These are phyloP conservation scores for Miamiensis avidus DNA, from an alignment of 169 alveolate species.

Conservation along the genomic window DNA sequence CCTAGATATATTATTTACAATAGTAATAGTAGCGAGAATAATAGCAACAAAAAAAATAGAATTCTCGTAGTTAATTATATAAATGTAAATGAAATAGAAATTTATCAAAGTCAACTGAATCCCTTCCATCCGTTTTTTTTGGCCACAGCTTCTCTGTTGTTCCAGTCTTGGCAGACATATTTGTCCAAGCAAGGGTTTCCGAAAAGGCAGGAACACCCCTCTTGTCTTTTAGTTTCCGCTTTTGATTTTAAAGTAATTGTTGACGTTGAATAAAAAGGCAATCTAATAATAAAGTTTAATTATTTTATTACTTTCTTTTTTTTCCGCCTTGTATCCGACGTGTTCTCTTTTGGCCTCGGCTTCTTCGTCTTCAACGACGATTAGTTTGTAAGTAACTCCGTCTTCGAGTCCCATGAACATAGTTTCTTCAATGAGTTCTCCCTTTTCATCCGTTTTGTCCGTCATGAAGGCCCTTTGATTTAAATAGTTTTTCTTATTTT, in stretches of 20 bases:
- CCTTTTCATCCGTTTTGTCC: background rate
- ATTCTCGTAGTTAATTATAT: too few relatives aligned
- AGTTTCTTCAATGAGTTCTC: background rate
- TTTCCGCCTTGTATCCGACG: conserved; percentile 6
- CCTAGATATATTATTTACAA: too few relatives aligned
- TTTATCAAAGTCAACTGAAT: background rate
- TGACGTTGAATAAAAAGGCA: background rate
- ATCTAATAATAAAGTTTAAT: background rate
- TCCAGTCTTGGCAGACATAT: conserved; percentile 26
- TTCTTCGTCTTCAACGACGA: background rate
- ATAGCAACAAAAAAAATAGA: too few relatives aligned
- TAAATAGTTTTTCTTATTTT: background rate
- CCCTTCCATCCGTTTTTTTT: conserved; percentile 2
- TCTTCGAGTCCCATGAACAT: background rate
- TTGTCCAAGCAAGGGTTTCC: conserved; percentile 25
- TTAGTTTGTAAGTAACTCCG: background rate
- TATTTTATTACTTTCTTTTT: conserved; percentile 9
- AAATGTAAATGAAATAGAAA: too few relatives aligned
- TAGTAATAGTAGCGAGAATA: too few relatives aligned
- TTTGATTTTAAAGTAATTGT: background rate
- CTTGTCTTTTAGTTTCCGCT: conserved; percentile 2
- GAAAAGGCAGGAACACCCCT: conserved; percentile 21
- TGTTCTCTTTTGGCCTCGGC: conserved; percentile 4
- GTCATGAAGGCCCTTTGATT: background rate
- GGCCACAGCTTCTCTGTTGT: conserved; percentile 14